A percentile compares a stretch with the other conserved stretches of the same genome.
Evolutionary conservation across 225 moss, liverwort and hornwort species (phyloP).

Genomic region (Marchantia polymorpha): DNA sequence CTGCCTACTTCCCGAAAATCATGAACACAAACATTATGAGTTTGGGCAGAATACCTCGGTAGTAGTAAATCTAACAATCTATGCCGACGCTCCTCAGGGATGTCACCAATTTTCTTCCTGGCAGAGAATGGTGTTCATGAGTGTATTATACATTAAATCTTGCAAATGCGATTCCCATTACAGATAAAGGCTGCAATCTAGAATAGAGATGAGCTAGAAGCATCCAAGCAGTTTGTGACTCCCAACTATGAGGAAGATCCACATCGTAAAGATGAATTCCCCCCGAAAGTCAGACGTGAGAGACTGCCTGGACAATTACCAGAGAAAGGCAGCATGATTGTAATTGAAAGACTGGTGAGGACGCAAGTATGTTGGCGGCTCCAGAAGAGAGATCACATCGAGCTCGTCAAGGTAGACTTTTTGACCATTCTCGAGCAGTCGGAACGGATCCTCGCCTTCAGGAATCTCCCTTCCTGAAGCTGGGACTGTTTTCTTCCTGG

Average conservation of each 20-base stretch:
- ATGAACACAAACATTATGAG: not conserved
- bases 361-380: conserved; percentile 76
- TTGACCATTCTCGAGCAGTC: conserved; percentile 58
- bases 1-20: not conserved
- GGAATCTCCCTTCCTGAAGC: not conserved
- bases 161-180: not conserved
- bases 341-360: conserved; percentile 56
- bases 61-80: conserved; percentile 75
- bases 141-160: not conserved
- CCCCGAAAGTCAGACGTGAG: no score
- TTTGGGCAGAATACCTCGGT: conserved; percentile 47
- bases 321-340: conserved; percentile 91
- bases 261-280: not conserved
- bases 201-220: not conserved
- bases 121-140: not conserved
- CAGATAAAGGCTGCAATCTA: not conserved
- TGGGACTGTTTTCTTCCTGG: not conserved
- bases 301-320: conserved; percentile 36
- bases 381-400: conserved; percentile 75
- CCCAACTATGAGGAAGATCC: not conserved
- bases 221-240: not conserved
- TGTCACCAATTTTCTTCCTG: conserved; percentile 98
- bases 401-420: conserved; percentile 91
- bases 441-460: conserved; percentile 82
- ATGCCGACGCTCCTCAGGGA: conserved; percentile 93